Evolutionary conservation across 352 stramenopile species (phyloP), one percentile per base, ranked within the genome.

Genomic region (Detonula confervacea): DNA sequence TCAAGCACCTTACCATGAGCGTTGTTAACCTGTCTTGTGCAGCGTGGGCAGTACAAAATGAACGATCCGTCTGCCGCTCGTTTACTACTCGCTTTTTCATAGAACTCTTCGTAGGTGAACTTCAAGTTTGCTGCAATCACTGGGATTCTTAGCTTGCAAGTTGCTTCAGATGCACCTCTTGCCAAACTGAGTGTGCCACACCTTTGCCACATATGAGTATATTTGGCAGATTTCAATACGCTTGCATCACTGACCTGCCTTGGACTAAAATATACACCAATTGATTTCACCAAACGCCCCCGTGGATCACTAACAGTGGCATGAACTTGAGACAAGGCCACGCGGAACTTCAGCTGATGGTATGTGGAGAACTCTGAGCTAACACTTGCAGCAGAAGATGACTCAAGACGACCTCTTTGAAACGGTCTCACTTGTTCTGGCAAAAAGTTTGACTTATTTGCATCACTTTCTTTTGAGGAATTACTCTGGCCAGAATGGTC

Each of bases 41-140:
- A 97, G 8, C 92, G 74, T n/a, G 94, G 94, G 80, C 94, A 97
- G 57, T 93, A 84, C 6, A 96, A 60, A 66, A 93, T 62, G 18
- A 92, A 74, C 8, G 75, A 80, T 20, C 87, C 89, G 77, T 92
- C 86, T 12, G 79, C 30, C 33, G 81, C 63, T 70, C 84, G 81
- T 24, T 42, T 80, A 46, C 73, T 78, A 42, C 80, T 83, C 37
- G 79, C 47, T 54, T 91, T 88, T 61, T 94, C 89, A 63, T 92
- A 93, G 77, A 95, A 95, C 12, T 93, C 87, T 68, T 83, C 62
- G 55, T 92, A 94, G 9, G 87, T 84, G 62, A 94, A 87, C 51
- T 88, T 93, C 12, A 95, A 64, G 55, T 94, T 94, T 39, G 89
- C 79, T 44, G 86, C 88, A 33, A 92, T 62, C 1, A 94, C 78